Conservation (phyloP, 1,139 yeast species). For the Geotrichum aggregatum region DNA sequence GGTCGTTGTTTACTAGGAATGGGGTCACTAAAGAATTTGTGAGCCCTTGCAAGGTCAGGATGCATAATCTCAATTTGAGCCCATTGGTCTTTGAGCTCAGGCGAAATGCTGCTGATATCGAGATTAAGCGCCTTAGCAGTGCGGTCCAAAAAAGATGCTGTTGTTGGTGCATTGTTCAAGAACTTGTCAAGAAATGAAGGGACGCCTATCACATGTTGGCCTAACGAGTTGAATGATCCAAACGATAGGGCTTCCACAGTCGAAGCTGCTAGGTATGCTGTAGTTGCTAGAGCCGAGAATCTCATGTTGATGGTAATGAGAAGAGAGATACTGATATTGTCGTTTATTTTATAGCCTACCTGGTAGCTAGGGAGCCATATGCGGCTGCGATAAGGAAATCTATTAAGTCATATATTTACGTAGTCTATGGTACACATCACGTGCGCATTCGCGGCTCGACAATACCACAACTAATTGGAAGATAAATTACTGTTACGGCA, state of each 20-base stretch:
- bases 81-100: background rate
- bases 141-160: background rate
- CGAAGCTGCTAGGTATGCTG: background rate
- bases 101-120: background rate
- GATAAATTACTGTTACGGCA: too few relatives aligned
- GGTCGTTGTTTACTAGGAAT: background rate
- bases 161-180: background rate
- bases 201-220: background rate
- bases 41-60: background rate
- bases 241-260: background rate
- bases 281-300: background rate
- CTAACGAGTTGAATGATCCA: background rate
- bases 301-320: background rate
- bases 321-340: too few relatives aligned
- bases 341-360: too few relatives aligned
- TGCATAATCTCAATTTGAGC: background rate
- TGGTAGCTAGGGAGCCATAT: too few relatives aligned
- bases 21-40: conserved; percentile 2
- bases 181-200: background rate
- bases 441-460: too few relatives aligned
- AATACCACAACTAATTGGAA: too few relatives aligned
- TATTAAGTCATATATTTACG: too few relatives aligned
- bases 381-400: too few relatives aligned
- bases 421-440: too few relatives aligned
- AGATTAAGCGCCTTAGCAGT: background rate